These are phyloP conservation scores for Seiridium unicorne DNA, from an alignment of 2,329 filamentous ascomycete species.

Conservation along the genomic window DNA sequence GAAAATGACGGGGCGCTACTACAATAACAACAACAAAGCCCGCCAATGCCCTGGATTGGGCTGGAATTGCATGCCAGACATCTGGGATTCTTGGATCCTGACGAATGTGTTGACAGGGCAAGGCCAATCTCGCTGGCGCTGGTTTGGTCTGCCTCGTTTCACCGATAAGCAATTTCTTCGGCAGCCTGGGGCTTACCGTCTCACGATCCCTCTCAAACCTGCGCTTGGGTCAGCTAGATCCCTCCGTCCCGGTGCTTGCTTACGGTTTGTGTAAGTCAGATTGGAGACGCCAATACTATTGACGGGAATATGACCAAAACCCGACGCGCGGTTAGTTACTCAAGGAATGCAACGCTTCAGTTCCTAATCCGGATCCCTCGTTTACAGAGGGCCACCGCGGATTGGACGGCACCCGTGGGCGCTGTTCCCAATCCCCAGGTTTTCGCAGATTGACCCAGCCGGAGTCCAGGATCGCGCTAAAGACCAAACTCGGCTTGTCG, in stretches of 20 bases:
- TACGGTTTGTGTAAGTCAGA: not conserved
- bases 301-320: not conserved
- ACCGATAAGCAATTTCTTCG: not conserved
- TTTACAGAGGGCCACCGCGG: not conserved
- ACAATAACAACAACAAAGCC: no score
- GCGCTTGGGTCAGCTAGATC: not conserved
- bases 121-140: not conserved
- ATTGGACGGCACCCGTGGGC: not conserved
- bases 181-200: not conserved
- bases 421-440: constrained; percentile 3
- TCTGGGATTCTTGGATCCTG: no score
- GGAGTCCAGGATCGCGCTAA: not conserved
- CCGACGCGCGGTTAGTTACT: not conserved
- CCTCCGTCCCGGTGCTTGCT: not conserved
- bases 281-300: not conserved
- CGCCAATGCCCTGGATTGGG: no score
- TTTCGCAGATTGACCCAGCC: not conserved
- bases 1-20: not conserved
- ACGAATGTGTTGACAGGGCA: no score
- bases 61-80: no score
- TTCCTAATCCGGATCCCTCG: constrained; percentile 3
- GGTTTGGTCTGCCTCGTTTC: not conserved
- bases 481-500: not conserved
- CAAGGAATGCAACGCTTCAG: constrained; percentile 3
- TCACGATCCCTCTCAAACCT: not conserved